These are phyloP conservation scores for Rhodomyrtus tomentosa DNA, from an alignment of 345 rosid genomes.

Conservation along the genomic window DNA sequence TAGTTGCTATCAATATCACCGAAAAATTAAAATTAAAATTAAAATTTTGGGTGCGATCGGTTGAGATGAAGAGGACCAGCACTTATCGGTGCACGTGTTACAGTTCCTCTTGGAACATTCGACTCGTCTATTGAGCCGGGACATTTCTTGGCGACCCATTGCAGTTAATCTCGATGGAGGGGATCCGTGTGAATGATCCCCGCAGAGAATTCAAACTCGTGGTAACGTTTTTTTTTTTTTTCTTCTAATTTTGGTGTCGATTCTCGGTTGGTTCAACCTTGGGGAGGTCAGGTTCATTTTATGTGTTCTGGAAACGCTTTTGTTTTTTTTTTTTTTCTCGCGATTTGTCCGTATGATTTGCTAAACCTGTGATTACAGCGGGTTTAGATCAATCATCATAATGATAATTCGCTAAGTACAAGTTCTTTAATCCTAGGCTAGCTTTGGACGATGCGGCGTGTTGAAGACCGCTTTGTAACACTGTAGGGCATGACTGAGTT, in stretches of 20 bases:
- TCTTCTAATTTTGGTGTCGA: fast-evolving
- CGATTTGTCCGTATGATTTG: not conserved
- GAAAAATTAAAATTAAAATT: fast-evolving
- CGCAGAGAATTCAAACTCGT: not conserved
- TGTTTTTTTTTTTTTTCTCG: no score
- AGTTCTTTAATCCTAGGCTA: not conserved
- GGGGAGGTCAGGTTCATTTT: not conserved
- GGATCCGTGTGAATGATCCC: not conserved
- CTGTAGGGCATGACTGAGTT: not conserved
- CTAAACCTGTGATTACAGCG: not conserved
- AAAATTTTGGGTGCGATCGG: fast-evolving
- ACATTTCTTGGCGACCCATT: not conserved
- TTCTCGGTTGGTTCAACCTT: not conserved
- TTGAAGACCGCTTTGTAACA: not conserved
- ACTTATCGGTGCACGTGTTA: fast-evolving
- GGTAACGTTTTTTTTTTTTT: not conserved
- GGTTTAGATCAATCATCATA: not conserved
- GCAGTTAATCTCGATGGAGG: not conserved
- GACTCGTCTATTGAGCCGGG: fast-evolving
- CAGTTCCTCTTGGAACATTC: fast-evolving
- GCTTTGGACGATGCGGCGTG: not conserved
- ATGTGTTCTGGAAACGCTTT: fast-evolving
- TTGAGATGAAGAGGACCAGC: fast-evolving
- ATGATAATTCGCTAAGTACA: not conserved
- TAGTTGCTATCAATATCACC: not conserved